A percentile compares a stretch with the other conserved stretches of the same genome.
phyloP scores from a whole-genome alignment of 2,329 filamentous ascomycete genomes.

The Chrysoporthe cubensis region DNA sequence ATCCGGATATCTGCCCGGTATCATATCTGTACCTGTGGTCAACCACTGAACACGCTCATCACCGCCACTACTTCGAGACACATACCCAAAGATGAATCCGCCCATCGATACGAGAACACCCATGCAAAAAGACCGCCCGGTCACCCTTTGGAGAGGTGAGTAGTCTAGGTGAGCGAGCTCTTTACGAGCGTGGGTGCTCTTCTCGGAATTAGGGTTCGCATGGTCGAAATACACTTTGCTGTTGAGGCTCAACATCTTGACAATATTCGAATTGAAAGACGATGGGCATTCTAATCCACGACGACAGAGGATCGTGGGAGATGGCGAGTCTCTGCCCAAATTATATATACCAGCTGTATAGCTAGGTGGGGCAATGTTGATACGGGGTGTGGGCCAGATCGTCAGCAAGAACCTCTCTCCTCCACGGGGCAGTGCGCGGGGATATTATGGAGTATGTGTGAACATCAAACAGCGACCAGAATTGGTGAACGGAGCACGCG shows the following conservation, averaged over 20 bases:
- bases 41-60: constrained; percentile 15
- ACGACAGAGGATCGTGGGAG: not conserved
- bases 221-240: constrained; percentile 45
- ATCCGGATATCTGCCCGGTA: constrained; percentile 59
- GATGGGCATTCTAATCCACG: not conserved
- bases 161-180: constrained; percentile 48
- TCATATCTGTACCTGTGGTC: constrained; percentile 48
- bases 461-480: no score
- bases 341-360: not conserved
- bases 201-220: constrained; percentile 46
- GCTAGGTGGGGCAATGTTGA: not conserved
- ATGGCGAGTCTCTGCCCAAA: not conserved
- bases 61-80: not conserved
- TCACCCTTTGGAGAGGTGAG: constrained; percentile 47
- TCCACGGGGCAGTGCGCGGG: constrained; percentile 16
- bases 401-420: not conserved
- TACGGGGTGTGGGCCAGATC: not conserved
- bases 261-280: not conserved
- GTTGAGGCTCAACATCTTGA: constrained; percentile 24
- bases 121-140: constrained; percentile 43
- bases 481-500: no score
- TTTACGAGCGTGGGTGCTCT: constrained; percentile 37
- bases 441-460: constrained; percentile 7
- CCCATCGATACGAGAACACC: constrained; percentile 50
- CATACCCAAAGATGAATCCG: constrained; percentile 44